Evolutionary conservation across 371 early-diverging fungal genomes (phyloP), one percentile per base, ranked within the genome.

Genomic region (Thermomucor indicae-seudaticae): DNA sequence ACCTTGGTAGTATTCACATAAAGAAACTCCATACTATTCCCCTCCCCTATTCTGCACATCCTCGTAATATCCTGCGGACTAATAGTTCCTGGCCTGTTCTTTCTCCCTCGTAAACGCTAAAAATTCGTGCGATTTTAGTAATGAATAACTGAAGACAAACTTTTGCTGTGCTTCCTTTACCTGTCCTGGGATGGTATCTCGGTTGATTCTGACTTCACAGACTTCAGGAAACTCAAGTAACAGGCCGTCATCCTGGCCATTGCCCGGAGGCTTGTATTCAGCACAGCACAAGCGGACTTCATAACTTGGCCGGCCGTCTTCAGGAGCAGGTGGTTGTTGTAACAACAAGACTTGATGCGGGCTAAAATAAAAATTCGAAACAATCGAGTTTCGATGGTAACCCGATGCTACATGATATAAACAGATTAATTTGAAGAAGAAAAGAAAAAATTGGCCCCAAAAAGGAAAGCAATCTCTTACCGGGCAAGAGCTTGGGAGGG

Each of bases 41-140:
- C 43, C 0, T 50, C 32, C 0, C 60, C 48, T 12, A 71, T 49
- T 23, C 54, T 49, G 35, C 64, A 65, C 35, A 80, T 67, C 4
- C 52, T 40, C 2, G 84, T 79, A 22, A 85, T 60, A 52, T 85
- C 78, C 3, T 78, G 72, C 2, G 86, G 83, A 34, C 76, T 59
- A 0, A 82, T 82, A 2, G 84, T 83, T 0, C 82, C 79, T n/a
- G 81, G 81, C 42, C 65, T 78, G 27, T 75, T 78, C 47, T 80
- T 84, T 38, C 80, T 47, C 1, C 86, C 84, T 30, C 80, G 69
- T 14, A 80, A 51, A 14, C 51, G 64, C 84, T 84, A 59, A 12
- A 14, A n/a, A 39, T 14, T n/a, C n/a, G n/a, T n/a, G n/a, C n/a
- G n/a, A n/a, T n/a, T n/a, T n/a, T n/a, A n/a, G n/a, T n/a, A n/a